Evolutionary conservation across 352 stramenopile species (phyloP).

Genomic region (Ophiocytium majus): DNA sequence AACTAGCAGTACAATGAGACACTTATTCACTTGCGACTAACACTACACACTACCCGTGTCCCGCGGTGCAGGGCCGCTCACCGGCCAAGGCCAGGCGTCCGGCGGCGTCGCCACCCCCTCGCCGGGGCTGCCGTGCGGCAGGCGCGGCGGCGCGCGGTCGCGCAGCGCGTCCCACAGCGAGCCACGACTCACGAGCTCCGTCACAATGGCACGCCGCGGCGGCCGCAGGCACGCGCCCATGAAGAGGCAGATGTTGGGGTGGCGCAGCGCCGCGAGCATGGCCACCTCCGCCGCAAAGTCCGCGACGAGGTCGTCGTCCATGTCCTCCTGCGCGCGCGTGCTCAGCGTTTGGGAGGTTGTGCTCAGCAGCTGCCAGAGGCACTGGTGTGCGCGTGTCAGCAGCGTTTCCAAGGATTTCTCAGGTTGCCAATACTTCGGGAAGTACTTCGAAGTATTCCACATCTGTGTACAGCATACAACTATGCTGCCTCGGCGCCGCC

Average conservation of each 20-base stretch:
- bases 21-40: too few species aligned
- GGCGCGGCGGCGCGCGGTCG: constrained; percentile 22
- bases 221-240: constrained; percentile 93
- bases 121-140: neutral
- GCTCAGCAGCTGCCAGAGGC: too few species aligned
- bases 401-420: too few species aligned
- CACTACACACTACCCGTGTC: too few species aligned
- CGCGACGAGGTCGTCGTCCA: constrained; percentile 40
- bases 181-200: constrained; percentile 86
- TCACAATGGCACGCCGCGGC: constrained; percentile 93
- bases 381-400: too few species aligned
- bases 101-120: constrained; percentile 41
- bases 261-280: constrained; percentile 74
- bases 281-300: constrained; percentile 58
- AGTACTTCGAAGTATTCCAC: too few species aligned
- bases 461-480: too few species aligned
- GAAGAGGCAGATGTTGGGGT: constrained; percentile 97
- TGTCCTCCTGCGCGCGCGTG: constrained; percentile 33
- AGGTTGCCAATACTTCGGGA: too few species aligned
- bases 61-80: too few species aligned
- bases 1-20: too few species aligned
- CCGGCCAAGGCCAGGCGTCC: neutral
- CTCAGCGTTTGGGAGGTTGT: too few species aligned
- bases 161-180: constrained; percentile 91
- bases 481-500: too few species aligned